A percentile compares a stretch with the other conserved stretches of the same genome.
Conservation (phyloP, 1,284 basidiomycete species). For the Papiliotrema laurentii region DNA sequence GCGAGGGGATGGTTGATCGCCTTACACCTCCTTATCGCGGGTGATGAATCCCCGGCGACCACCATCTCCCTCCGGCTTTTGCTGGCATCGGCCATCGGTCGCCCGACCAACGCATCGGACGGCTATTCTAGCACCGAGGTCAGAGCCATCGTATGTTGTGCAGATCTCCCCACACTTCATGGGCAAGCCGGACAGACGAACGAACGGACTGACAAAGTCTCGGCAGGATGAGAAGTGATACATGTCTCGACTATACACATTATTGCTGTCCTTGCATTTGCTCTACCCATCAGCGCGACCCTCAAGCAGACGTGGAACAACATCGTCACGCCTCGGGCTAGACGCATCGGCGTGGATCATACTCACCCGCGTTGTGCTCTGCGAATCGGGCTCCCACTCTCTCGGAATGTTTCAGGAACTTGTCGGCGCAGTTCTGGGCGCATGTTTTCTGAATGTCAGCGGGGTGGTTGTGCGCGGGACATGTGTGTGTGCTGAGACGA, state of each 20-base stretch:
- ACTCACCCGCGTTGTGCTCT: constrained; percentile 79
- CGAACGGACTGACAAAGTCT: too few relatives aligned
- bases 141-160: not conserved
- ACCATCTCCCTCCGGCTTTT: too few relatives aligned
- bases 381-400: constrained; percentile 88
- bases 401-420: constrained; percentile 96
- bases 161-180: too few relatives aligned
- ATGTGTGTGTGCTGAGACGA: too few relatives aligned
- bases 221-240: constrained; percentile 1
- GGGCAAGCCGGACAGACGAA: too few relatives aligned
- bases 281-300: not conserved
- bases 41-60: too few relatives aligned
- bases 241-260: not conserved
- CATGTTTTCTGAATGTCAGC: constrained; percentile 51
- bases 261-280: constrained; percentile 4
- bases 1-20: too few relatives aligned
- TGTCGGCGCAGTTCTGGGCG: constrained; percentile 68
- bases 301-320: not conserved
- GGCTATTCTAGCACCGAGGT: not conserved
- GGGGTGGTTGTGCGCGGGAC: too few relatives aligned
- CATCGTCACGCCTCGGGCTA: not conserved
- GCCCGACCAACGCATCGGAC: not conserved
- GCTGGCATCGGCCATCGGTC: too few relatives aligned
- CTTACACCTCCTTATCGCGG: too few relatives aligned
- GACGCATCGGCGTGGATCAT: not conserved